phyloP scores from a whole-genome alignment of 805 yeast genomes.

The Candida boleticola region DNA sequence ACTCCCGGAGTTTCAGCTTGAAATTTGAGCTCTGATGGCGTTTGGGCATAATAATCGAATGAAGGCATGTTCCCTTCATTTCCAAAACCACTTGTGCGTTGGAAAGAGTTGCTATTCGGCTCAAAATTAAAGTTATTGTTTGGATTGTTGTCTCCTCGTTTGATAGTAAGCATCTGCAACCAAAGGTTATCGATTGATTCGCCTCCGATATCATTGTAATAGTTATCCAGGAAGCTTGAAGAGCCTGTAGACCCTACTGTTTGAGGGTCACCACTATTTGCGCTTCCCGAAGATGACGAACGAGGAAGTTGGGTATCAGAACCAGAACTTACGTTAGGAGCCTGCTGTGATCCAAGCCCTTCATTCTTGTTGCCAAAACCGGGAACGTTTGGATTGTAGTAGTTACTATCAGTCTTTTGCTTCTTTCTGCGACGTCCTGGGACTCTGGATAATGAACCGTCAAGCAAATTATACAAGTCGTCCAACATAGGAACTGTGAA shows the following conservation, averaged over 20 bases:
- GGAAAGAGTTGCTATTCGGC: neutral
- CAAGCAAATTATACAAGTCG: conserved; percentile 21
- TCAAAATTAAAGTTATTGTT: neutral
- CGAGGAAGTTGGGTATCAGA: neutral
- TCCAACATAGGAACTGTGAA: conserved; percentile 18
- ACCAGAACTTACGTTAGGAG: no score
- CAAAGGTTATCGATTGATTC: conserved; percentile 17
- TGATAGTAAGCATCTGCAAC: conserved; percentile 14
- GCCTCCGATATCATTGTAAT: conserved; percentile 10
- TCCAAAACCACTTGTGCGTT: neutral
- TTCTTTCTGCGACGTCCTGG: conserved; percentile 7
- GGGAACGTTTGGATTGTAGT: neutral
- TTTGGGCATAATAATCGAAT: neutral
- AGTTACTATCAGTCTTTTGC: neutral
- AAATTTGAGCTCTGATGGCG: neutral
- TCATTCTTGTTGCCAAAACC: neutral
- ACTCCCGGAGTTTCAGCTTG: neutral
- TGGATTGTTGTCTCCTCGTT: conserved; percentile 3
- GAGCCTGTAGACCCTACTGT: conserved; percentile 2
- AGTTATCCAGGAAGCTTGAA: conserved; percentile 1
- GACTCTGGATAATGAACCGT: conserved; percentile 16
- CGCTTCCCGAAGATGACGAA: neutral
- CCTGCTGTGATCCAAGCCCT: neutral
- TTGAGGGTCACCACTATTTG: neutral
- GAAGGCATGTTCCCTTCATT: neutral